These are phyloP conservation scores for Hortiboletus flavorubellus DNA, from an alignment of 768 basidiomycete species.

Conservation along the genomic window DNA sequence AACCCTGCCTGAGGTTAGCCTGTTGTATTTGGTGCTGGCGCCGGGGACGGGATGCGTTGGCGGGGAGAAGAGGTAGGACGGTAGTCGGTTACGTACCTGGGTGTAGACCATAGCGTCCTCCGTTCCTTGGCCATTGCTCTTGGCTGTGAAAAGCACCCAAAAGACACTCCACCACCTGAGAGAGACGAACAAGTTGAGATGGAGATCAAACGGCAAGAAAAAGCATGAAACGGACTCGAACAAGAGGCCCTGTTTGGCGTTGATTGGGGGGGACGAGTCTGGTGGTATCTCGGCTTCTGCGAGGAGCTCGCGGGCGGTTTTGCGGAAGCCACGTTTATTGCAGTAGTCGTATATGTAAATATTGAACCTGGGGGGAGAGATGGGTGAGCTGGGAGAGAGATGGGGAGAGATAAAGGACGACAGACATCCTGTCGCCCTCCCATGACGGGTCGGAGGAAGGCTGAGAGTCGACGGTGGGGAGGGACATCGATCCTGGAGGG, in stretches of 20 bases:
- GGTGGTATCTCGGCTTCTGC: constrained; percentile 61
- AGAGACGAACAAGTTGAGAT: neutral
- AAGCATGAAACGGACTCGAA: constrained; percentile 60
- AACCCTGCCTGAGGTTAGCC: constrained; percentile 32
- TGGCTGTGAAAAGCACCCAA: constrained; percentile 81
- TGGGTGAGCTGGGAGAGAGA: constrained; percentile 4
- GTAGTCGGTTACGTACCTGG: constrained; percentile 44
- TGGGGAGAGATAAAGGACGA: constrained; percentile 16
- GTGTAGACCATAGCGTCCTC: constrained; percentile 73
- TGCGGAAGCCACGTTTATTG: constrained; percentile 70
- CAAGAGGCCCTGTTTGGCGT: constrained; percentile 77
- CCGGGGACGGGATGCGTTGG: constrained; percentile 6
- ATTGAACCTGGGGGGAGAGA: constrained; percentile 61
- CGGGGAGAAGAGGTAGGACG: constrained; percentile 4
- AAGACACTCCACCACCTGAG: constrained; percentile 87
- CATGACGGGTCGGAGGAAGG: constrained; percentile 49
- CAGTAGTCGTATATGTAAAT: constrained; percentile 89
- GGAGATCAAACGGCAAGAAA: neutral
- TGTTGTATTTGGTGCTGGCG: constrained; percentile 37
- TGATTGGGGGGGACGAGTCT: constrained; percentile 71
- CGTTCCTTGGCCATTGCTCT: constrained; percentile 61
- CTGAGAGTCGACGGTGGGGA: constrained; percentile 8
- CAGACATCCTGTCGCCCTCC: constrained; percentile 85
- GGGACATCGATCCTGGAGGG: constrained; percentile 27
- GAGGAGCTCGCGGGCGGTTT: constrained; percentile 67